Percentiles rank a stretch among this genome's conserved stretches.
Evolutionary conservation across 495 filamentous ascomycete species (phyloP).

Genomic region (Tetracladium setigerum): DNA sequence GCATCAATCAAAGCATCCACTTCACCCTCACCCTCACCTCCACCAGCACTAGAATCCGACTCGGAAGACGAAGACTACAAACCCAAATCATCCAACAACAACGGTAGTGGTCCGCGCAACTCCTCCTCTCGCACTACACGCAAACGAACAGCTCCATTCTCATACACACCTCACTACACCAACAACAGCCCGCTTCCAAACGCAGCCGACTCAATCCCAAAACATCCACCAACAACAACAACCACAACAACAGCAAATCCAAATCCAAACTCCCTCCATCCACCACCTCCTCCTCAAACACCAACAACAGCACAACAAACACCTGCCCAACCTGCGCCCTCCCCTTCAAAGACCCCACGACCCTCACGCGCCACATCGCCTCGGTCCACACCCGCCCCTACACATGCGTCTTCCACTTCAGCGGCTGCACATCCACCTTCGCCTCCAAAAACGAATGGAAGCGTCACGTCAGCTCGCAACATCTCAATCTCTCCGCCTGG

Average conservation of each 20-base stretch:
- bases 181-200: not conserved
- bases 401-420: slow-evolving; percentile 69
- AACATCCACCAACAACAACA: too few relatives aligned
- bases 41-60: not conserved
- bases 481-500: slow-evolving; percentile 73
- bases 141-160: slow-evolving; percentile 2
- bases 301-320: not conserved
- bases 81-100: not conserved
- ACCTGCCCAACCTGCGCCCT: not conserved
- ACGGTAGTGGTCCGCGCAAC: too few relatives aligned
- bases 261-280: not conserved
- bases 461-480: slow-evolving; percentile 76
- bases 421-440: slow-evolving; percentile 71
- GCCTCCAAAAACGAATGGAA: slow-evolving; percentile 92
- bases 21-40: not conserved
- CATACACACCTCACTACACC: not conserved
- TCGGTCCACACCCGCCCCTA: slow-evolving; percentile 53
- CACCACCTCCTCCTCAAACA: not conserved
- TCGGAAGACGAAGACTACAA: slow-evolving; percentile 6
- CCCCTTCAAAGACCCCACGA: slow-evolving; percentile 29
- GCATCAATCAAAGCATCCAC: slow-evolving; percentile 6
- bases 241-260: too few relatives aligned
- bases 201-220: not conserved
- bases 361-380: slow-evolving; percentile 41
- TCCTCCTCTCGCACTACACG: slow-evolving; percentile 1